Base-by-base conservation (phyloP, 331 rosid species). In the Stylosanthes scabra region DNA sequence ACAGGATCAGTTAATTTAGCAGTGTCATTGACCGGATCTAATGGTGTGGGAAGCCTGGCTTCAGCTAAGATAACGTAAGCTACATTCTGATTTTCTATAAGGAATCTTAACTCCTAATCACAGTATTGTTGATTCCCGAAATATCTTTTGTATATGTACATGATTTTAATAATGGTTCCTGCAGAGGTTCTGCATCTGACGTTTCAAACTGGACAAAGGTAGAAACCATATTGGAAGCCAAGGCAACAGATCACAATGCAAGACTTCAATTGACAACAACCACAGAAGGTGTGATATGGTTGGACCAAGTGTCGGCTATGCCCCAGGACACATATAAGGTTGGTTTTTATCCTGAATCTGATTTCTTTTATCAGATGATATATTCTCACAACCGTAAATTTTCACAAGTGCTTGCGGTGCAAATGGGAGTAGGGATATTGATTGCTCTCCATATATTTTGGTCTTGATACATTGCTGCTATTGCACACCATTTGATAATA, bases 301-400 rank as follows among this genome's bases (percentile, higher is more conserved):
- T 94, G 66, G 98, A 94, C 81, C 98, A 91, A 86, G 97, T 94
- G 50, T 94, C 97, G 50, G 93, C 81, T 72, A 89, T 94, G 90
- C 98, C 98, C 31, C 29, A 77, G 56, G 98, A 94, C 77, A 93
- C 98, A 9, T 82, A 78, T 57, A 88, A 82, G 91, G 97, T 90
- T 78, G 50, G 54, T 49, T 62, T 34, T 63, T 58, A 51, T 20
- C 25, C 25, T 20, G 25, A 20, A 20, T 20, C 25, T 20, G 25
- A 20, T 20, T 20, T 20, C 25, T 20, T 20, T 20, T 20, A 20
- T 20, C 25, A 20, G 25, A 20, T 20, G 25, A 20, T 20, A 20
- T 20, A 20, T 51, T 61, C 12, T n/a, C n/a, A 59, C 25, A 39
- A 66, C 59, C 37, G 5, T 31, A 31, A 31, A 31, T 31, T 31